Percentiles rank a stretch among this genome's conserved stretches.
Evolutionary conservation across 2,329 filamentous ascomycete species (phyloP).

Genomic region (Claviceps pusilla): DNA sequence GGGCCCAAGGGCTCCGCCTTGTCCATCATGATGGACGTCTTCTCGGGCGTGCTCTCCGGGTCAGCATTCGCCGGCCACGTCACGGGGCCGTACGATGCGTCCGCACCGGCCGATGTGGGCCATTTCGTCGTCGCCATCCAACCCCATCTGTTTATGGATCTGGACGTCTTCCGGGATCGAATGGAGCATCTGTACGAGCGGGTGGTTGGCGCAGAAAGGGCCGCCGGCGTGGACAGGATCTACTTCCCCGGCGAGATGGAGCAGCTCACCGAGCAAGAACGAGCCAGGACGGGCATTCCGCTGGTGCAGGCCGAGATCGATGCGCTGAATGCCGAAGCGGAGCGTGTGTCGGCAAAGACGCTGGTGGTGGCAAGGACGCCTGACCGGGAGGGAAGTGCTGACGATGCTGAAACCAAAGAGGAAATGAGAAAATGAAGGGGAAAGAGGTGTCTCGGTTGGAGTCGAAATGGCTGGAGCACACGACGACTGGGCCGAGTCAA

Average conservation of each 20-base stretch:
- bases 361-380: not conserved
- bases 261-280: conserved; percentile 35
- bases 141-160: conserved; percentile 57
- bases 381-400: no score
- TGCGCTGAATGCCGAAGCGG: conserved; percentile 38
- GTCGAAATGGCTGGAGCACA: no score
- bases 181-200: conserved; percentile 41
- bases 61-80: conserved; percentile 67
- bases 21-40: conserved; percentile 79
- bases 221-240: conserved; percentile 40
- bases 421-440: no score
- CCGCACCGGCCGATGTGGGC: conserved; percentile 52
- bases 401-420: no score
- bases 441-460: no score
- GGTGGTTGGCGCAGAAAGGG: conserved; percentile 38
- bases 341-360: conserved; percentile 22
- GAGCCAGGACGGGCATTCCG: conserved; percentile 41
- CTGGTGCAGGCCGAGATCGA: conserved; percentile 41
- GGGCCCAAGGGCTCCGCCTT: conserved; percentile 68
- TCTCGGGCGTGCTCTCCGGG: conserved; percentile 64
- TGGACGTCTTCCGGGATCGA: conserved; percentile 52
- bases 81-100: conserved; percentile 60
- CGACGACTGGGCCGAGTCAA: no score
- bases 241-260: conserved; percentile 51
- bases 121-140: conserved; percentile 62